A percentile compares a stretch with the other conserved stretches of the same genome.
Conservation (phyloP, 768 basidiomycete species). For the Psilocybe subaeruginosa region DNA sequence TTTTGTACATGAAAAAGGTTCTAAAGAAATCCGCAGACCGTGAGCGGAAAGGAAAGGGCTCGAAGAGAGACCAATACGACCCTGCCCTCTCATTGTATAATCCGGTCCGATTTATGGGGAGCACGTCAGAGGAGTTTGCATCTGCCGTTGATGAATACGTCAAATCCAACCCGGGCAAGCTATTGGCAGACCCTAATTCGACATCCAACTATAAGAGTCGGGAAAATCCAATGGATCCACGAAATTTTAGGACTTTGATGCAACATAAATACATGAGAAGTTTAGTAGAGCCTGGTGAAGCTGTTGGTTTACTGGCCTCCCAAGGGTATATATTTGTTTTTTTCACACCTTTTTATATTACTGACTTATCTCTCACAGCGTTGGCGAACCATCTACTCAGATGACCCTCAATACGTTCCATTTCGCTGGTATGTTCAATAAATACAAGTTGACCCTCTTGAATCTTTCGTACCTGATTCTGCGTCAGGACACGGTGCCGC, state of each 20-base stretch:
- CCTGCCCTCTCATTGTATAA: slow-evolving; percentile 78
- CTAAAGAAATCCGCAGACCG: slow-evolving; percentile 68
- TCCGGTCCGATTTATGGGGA: slow-evolving; percentile 82
- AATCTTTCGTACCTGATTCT: not conserved
- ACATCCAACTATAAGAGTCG: slow-evolving; percentile 41
- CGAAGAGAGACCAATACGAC: slow-evolving; percentile 63
- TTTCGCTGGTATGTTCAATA: slow-evolving; percentile 73
- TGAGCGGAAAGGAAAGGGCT: slow-evolving; percentile 38
- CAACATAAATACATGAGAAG: slow-evolving; percentile 92
- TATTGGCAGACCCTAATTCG: slow-evolving; percentile 37
- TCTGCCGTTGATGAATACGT: slow-evolving; percentile 78
- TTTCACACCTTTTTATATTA: not conserved
- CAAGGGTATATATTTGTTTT: slow-evolving; percentile 72
- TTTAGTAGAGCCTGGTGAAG: slow-evolving; percentile 95
- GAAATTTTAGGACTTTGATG: slow-evolving; percentile 81
- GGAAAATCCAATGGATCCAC: slow-evolving; percentile 46
- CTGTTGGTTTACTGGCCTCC: slow-evolving; percentile 95
- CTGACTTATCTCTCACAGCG: slow-evolving; percentile 47
- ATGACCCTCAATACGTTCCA: slow-evolving; percentile 99
- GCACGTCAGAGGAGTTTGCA: slow-evolving; percentile 92
- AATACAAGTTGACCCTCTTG: slow-evolving; percentile 6
- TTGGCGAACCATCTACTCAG: slow-evolving; percentile 98
- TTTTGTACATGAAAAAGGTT: slow-evolving; percentile 85
- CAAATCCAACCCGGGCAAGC: slow-evolving; percentile 65
- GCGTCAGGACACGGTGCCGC: slow-evolving; percentile 91